A percentile compares a stretch with the other conserved stretches of the same genome.
Conservation (phyloP, 371 early-diverging fungal genomes). For the Encephalitozoon intestinalis region DNA sequence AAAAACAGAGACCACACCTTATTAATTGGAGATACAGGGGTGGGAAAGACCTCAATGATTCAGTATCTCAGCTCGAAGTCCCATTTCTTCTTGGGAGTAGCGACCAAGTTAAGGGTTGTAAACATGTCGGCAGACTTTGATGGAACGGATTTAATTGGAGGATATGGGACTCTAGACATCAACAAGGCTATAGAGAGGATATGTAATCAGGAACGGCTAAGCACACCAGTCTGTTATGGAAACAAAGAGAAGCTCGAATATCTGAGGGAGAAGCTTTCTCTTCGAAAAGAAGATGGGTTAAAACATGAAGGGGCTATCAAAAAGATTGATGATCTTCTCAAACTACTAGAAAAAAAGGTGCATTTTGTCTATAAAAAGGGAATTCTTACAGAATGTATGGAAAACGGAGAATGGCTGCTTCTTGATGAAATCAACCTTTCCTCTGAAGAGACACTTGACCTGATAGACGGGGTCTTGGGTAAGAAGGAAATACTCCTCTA, state of each 20-base stretch:
- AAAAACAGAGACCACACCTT: conserved; percentile 69
- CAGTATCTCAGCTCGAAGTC: conserved; percentile 75
- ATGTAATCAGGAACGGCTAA: background rate
- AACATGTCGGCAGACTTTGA: conserved; percentile 96
- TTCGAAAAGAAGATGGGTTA: background rate
- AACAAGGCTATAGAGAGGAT: conserved; percentile 41
- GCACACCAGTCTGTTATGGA: conserved; percentile 1
- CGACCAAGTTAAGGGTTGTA: conserved; percentile 67
- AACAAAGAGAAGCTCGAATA: conserved; percentile 2
- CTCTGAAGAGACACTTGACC: conserved; percentile 78
- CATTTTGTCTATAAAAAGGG: conserved; percentile 86
- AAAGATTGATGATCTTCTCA: background rate
- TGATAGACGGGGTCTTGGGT: conserved; percentile 71
- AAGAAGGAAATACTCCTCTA: conserved; percentile 57
- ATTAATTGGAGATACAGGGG: conserved; percentile 95
- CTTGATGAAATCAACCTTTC: conserved; percentile 98
- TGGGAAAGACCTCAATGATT: conserved; percentile 93
- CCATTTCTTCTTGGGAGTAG: conserved; percentile 60
- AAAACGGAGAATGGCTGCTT: conserved; percentile 83
- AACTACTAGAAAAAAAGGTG: conserved; percentile 62
- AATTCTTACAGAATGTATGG: conserved; percentile 75
- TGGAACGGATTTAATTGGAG: conserved; percentile 82
- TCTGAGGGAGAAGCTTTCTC: background rate
- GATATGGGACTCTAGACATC: conserved; percentile 53
- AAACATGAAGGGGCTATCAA: background rate